Base-by-base conservation (phyloP, 2,329 filamentous ascomycete genomes). In the Sclerotinia nivalis region DNA sequence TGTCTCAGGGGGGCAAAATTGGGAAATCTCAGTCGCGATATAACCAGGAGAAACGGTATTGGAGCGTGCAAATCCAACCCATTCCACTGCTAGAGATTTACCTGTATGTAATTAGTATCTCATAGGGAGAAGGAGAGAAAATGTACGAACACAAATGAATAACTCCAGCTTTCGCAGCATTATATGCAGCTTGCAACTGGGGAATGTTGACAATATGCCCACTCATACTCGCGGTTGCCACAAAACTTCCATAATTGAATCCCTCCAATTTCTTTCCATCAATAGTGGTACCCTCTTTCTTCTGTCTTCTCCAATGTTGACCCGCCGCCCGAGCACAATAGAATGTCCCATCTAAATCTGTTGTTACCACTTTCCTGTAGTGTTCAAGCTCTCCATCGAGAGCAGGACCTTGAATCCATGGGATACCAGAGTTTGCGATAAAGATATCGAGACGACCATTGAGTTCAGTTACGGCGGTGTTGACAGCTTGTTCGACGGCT, bases 141-240 rank as follows among this genome's bases (percentile, higher is more conserved):
- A 31, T 54, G 43, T 58, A 81, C 82, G 77, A 81, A 85, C 86
- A 88, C 69, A 86, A 80, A 74, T 88, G 84, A 60, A 87, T 84
- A 18, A 87, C 82, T 43, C 85, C 91, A 1, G 89, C 88, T 81
- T 93, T 93, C 73, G 88, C 88, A 25, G 87, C 88, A 78, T 93
- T 93, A 78, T 93, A 93, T 12, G 89, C 87, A 8, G 89, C 84
- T 81, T 94, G 91, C 74, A 89, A 78, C 81, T 93, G 91, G 8
- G 91, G 92, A 70, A 92, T 85, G 78, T 93, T 94, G 78, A 89
- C 90, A 75, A 94, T 90, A 77, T 91, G 91, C 5, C 89, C 92
- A 74, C 87, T 91, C 87, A 95, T 94, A 70, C 88, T 91, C 0
- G 92, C 89, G 9, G 92, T 95, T 37, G 89, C 89, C 74, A 95